phyloP scores from a whole-genome alignment of 2,329 filamentous ascomycete species.

The Cercospora sp. region DNA sequence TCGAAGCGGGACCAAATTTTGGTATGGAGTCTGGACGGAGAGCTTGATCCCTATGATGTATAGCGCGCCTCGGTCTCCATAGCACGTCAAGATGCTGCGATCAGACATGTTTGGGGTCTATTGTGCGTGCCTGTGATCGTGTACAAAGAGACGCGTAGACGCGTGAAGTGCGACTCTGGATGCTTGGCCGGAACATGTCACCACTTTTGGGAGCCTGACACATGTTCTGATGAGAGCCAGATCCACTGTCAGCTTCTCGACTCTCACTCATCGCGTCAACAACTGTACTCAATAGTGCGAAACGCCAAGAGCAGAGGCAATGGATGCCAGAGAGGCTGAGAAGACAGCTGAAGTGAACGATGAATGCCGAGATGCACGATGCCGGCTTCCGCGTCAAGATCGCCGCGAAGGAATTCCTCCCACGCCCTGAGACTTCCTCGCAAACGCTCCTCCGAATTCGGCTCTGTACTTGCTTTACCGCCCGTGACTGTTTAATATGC shows the following conservation, averaged over 20 bases:
- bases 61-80: neutral
- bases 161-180: neutral
- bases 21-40: neutral
- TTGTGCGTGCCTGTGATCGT: neutral
- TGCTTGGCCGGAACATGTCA: neutral
- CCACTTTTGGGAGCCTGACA: neutral
- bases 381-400: neutral
- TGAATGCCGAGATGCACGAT: neutral
- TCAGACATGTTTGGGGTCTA: neutral
- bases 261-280: neutral
- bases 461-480: constrained; percentile 1
- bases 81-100: neutral
- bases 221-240: neutral
- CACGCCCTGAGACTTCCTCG: constrained; percentile 10
- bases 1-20: neutral
- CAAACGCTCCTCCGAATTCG: constrained; percentile 2
- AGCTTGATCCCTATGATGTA: neutral
- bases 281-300: neutral
- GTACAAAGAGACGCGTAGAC: neutral
- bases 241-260: neutral
- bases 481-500: neutral
- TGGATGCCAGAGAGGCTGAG: neutral
- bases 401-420: constrained; percentile 4
- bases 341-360: neutral
- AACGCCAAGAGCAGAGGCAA: neutral